Percentiles rank a stretch among this genome's conserved stretches.
phyloP scores from a whole-genome alignment of 192 early-diverging fungal species.

The Coemansia sp. region DNA sequence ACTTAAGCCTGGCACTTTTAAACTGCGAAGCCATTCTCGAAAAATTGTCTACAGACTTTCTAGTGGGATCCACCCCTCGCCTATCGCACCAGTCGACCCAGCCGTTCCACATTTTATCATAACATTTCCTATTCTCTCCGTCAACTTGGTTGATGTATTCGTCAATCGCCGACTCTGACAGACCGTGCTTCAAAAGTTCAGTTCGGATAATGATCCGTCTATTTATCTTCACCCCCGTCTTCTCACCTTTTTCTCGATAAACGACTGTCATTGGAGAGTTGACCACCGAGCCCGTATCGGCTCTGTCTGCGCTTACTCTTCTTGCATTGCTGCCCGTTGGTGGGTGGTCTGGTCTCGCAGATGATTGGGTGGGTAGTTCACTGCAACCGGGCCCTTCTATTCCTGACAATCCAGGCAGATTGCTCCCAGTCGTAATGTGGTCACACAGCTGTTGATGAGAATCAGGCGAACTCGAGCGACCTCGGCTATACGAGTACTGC shows the following conservation, averaged over 20 bases:
- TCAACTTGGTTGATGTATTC: neutral
- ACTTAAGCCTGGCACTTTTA: no score
- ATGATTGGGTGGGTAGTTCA: neutral
- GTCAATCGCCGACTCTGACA: neutral
- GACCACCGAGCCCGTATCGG: neutral
- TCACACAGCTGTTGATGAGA: neutral
- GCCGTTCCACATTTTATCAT: neutral
- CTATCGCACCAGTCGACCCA: neutral
- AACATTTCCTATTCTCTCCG: neutral
- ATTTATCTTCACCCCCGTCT: neutral
- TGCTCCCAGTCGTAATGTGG: neutral
- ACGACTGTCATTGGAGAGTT: neutral
- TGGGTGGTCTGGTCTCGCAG: no score
- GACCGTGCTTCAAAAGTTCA: neutral
- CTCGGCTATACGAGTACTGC: neutral
- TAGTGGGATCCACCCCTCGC: neutral
- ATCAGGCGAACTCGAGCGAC: neutral
- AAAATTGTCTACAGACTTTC: neutral
- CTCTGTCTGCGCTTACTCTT: neutral
- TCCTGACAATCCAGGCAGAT: no score
- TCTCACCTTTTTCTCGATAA: neutral
- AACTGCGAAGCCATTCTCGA: no score
- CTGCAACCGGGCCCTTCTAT: neutral
- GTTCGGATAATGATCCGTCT: neutral
- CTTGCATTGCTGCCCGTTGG: neutral